Evolutionary conservation across 768 basidiomycete species (phyloP), one percentile per base, ranked within the genome.

Genomic region (Macrocybe gigantea): DNA sequence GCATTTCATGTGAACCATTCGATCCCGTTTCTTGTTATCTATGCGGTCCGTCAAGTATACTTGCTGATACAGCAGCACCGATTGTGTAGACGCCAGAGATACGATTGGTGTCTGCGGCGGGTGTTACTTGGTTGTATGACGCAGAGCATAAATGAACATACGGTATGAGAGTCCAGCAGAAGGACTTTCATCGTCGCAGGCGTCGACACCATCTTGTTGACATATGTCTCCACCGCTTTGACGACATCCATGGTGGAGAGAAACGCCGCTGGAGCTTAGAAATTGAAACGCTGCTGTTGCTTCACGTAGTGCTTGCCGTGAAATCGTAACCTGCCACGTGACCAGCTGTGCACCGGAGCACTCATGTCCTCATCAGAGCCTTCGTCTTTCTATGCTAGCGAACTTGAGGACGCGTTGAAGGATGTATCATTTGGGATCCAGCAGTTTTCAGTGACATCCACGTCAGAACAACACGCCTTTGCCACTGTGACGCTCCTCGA

Each of bases 41-140:
- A 99, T 91, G 47, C 93, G 79, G 70, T 99, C 96, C 4, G 95
- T 99, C 45, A 99, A 79, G 68, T 99, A 99, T 38, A 98, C 91
- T 62, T 99, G 94, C 56, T 98, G 93, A 2, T 93, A 85, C 38
- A 99, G 74, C 30, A 99, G 75, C 7, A 84, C 86, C 2, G 93
- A 93, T 62, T 98, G 96, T 0, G 96, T 98, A 1, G 91, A 85
- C 2, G 94, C 89, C 12, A 97, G 75, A 3, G 94, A 97, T 5
- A 99, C 85, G 51, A 98, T 94, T 1, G 95, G 94, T 5, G 95
- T 97, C 93, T 90, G 53, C n/a, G 33, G 40, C 22, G 63, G 44
- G 35, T 41, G 44, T 42, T 12, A 22, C 37, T 33, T 45, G 13
- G 55, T 49, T 38, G 39, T 34, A 39, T 45, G 37, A 36, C 39